Base-by-base conservation (phyloP, 768 basidiomycete species). In the Phaeotremella fagi region DNA sequence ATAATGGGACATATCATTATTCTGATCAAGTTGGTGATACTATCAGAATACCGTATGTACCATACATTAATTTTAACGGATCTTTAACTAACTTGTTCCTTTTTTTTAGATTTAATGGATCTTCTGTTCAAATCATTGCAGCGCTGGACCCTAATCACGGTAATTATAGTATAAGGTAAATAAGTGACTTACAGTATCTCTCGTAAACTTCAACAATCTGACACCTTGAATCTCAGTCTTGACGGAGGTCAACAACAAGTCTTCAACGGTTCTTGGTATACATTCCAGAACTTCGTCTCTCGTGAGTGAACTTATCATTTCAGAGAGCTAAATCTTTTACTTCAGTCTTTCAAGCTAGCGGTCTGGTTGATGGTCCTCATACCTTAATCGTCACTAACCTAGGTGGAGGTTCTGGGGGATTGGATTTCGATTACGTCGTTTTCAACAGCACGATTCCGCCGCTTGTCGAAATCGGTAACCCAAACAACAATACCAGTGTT, bases 341-440 rank as follows among this genome's bases (percentile, higher is more conserved):
- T 27, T n/a, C 51, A 63, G 62, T 63, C 4, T 63, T 47, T 42
- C 20, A 48, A 22, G 59, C 55, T 27, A 52, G 52, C 2, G 45
- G 44, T n/a, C 55, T 63, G 4, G 47, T 25, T 12, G 58, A 63
- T 12, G 59, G 55, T 2, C 58, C 51, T 23, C 62, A 63, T 31
- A 23, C 28, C 18, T 3, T 63, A 4, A 45, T 48, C 18, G 23
- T 63, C 11, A 37, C 48, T 29, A 63, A 60, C 27, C 24, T 48
- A 20, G 52, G 41, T 4, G 23, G 23, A 7, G 33, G 36, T 1
- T 18, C 16, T 24, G 31, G 29, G 24, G 54, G 46, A 12, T 43
- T 64, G 29, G 57, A 62, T 26, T 46, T 67, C 27, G 65, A 64
- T 25, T 64, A 60, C 18, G 60, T 57, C 4, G 29, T 64, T 3